Base-by-base conservation (phyloP, 768 basidiomycete genomes). In the Cyathus striatus region DNA sequence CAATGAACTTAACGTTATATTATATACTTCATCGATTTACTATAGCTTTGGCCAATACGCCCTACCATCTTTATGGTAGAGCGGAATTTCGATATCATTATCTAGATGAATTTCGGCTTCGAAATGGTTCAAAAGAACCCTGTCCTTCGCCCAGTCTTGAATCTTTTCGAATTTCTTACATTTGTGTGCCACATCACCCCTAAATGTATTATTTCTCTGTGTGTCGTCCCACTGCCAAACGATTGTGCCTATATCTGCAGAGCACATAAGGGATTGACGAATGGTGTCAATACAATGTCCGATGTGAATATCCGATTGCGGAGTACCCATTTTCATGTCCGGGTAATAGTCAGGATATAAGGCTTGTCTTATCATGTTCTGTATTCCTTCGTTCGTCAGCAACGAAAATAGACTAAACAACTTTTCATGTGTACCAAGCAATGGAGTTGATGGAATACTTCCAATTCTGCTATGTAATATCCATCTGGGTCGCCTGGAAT, bases 381-480 rank as follows among this genome's bases (percentile, higher is more conserved):
- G 26, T 18, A 17, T 16, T 21, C 16, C 6, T 17, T 25, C 10
- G 22, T 44, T 21, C 23, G 17, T 17, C 14, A 22, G 21, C n/a
- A 16, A 3, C 23, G 23, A 5, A n/a, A 24, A 38, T 14, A 23
- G 25, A 38, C 1, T 9, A 23, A 26, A 12, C 6, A n/a, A 48
- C 48, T 10, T 30, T 30, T 30, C 27, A 30, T n/a, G n/a, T n/a
- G 5, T 44, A 57, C 57, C 18, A 60, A 36, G 37, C 57, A 55
- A 41, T 60, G 58, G 7, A 60, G 41, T 33, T 58, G 47, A 40
- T 60, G 58, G 41, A 60, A 60, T 4, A 60, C 56, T n/a, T 60
- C 57, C 3, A 57, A 35, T 4, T 40, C 44, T 10, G 45, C 48
- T 12, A 58, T 46, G 36, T 49, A 60, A 30, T 55, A 46, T 4